Evolutionary conservation across 805 yeast species (phyloP).

Genomic region (Ogataea corticis): DNA sequence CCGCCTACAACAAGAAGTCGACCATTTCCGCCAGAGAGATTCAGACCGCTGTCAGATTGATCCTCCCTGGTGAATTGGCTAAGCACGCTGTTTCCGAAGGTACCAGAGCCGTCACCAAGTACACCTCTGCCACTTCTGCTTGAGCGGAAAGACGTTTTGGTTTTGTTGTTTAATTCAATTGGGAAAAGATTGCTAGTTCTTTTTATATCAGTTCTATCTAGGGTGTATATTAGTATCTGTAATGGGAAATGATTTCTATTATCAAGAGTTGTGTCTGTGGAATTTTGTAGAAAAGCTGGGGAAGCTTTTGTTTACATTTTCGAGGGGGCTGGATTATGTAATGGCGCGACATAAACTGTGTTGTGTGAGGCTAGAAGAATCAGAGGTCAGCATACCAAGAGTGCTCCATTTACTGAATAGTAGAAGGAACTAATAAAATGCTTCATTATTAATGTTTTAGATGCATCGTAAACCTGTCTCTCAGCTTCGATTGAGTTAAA

Average conservation of each 20-base stretch:
- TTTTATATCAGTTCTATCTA: conserved; percentile 24
- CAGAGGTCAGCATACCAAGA: too few species aligned
- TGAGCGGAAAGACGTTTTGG: conserved; percentile 17
- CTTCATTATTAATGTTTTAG: too few species aligned
- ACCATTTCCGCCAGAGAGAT: conserved; percentile 97
- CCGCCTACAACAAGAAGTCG: conserved; percentile 98
- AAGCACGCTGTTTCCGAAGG: conserved; percentile 98
- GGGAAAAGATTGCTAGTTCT: conserved; percentile 16
- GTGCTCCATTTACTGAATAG: too few species aligned
- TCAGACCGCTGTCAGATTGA: conserved; percentile 96
- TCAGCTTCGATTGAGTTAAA: too few species aligned
- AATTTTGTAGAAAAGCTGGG: not conserved
- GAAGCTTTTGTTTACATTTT: not conserved
- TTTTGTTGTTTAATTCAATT: conserved; percentile 15
- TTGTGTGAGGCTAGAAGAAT: too few species aligned
- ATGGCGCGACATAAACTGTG: too few species aligned
- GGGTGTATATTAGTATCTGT: conserved; percentile 37
- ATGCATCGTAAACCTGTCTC: too few species aligned
- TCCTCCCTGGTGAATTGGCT: conserved; percentile 96
- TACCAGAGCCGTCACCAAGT: conserved; percentile 95
- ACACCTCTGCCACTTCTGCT: conserved; percentile 62
- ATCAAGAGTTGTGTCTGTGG: not conserved
- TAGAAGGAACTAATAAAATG: too few species aligned
- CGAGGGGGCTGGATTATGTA: too few species aligned
- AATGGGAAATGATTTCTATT: conserved; percentile 25